These are phyloP conservation scores for Lasiosphaeris hirsuta DNA, from an alignment of 495 filamentous ascomycete genomes.

Conservation along the genomic window DNA sequence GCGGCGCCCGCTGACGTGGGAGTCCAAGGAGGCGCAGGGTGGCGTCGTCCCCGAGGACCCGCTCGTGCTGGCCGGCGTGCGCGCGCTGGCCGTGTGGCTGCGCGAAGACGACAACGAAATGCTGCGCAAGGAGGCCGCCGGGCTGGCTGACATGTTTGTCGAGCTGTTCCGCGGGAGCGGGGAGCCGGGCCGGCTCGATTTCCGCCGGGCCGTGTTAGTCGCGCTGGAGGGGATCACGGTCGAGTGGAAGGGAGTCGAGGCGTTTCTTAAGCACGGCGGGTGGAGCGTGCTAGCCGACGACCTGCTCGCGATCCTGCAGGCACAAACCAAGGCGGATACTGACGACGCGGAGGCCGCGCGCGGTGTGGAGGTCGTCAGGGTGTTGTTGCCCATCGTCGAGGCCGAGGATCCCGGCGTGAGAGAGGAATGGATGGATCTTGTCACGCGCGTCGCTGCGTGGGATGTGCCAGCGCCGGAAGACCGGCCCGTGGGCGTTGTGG, in stretches of 20 bases:
- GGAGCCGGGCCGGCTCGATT: slow-evolving; percentile 35
- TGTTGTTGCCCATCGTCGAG: slow-evolving; percentile 47
- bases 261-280: slow-evolving; percentile 42
- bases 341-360: slow-evolving; percentile 34
- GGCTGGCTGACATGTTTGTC: slow-evolving; percentile 56
- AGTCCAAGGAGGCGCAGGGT: slow-evolving; percentile 28
- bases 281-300: slow-evolving; percentile 50
- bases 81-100: slow-evolving; percentile 57
- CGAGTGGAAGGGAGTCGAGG: slow-evolving; percentile 41
- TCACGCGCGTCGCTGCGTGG: slow-evolving; percentile 39
- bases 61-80: slow-evolving; percentile 51
- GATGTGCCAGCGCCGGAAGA: slow-evolving; percentile 21
- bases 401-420: slow-evolving; percentile 31
- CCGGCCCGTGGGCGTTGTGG: slow-evolving; percentile 19
- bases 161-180: slow-evolving; percentile 46
- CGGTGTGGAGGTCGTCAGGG: slow-evolving; percentile 51
- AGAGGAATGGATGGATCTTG: slow-evolving; percentile 49
- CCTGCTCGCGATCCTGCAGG: slow-evolving; percentile 37
- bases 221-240: slow-evolving; percentile 51
- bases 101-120: slow-evolving; percentile 60
- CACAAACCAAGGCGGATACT: neutral
- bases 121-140: slow-evolving; percentile 50
- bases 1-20: slow-evolving; percentile 52
- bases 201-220: slow-evolving; percentile 49
- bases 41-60: slow-evolving; percentile 36